These are phyloP conservation scores for Termitomyces sp. DNA, from an alignment of 768 basidiomycete species.

Conservation along the genomic window DNA sequence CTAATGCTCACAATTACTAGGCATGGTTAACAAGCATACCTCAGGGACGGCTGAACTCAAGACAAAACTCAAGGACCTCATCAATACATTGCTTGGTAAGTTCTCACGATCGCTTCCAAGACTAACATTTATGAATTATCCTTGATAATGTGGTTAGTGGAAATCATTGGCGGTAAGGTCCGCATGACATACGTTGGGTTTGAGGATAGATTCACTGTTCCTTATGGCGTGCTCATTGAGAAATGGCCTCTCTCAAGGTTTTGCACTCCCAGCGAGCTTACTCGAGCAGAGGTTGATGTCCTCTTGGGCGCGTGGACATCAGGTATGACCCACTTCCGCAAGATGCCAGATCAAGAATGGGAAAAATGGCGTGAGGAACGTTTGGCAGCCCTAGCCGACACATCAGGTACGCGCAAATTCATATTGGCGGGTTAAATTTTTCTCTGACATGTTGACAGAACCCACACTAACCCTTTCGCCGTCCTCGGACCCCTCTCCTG, in stretches of 20 bases:
- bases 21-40: neutral
- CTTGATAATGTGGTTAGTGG: neutral
- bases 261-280: neutral
- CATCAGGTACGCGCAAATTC: no score
- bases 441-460: no score
- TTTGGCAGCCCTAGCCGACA: no score
- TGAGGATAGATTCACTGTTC: neutral
- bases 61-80: neutral
- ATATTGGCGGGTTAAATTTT: no score
- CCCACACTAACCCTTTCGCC: neutral
- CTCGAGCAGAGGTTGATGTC: neutral
- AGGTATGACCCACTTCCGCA: neutral
- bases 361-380: neutral
- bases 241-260: neutral
- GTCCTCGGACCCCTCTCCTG: no score
- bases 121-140: no score
- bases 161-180: neutral
- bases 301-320: neutral
- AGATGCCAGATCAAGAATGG: neutral
- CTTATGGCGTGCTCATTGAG: neutral
- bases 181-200: neutral
- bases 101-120: neutral
- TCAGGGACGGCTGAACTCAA: neutral
- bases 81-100: neutral
- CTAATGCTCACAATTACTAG: no score